A percentile compares a stretch with the other conserved stretches of the same genome.
Evolutionary conservation across 1,284 basidiomycete genomes (phyloP).

Genomic region (Boletus smithii): DNA sequence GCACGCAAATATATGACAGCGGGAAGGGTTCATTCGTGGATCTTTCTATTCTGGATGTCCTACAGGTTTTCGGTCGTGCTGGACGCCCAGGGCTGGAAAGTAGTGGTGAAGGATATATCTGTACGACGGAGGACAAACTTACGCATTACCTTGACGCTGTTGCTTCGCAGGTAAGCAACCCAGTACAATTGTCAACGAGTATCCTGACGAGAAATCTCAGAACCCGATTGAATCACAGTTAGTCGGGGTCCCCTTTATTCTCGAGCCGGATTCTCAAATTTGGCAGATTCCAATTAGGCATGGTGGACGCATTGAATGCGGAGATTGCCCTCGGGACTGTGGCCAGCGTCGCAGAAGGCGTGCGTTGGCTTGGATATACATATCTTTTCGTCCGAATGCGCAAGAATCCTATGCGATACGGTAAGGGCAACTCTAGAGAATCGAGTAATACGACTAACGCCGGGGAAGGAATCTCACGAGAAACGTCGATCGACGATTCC

Average conservation of each 20-base stretch:
- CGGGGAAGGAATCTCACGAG: slow-evolving; percentile 69
- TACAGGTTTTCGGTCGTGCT: slow-evolving; percentile 97
- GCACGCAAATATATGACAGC: slow-evolving; percentile 95
- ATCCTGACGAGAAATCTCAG: slow-evolving; percentile 35
- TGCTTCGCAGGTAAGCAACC: slow-evolving; percentile 68
- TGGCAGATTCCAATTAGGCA: slow-evolving; percentile 76
- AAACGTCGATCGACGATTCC: slow-evolving; percentile 74
- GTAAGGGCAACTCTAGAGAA: slow-evolving; percentile 39
- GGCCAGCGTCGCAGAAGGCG: slow-evolving; percentile 80
- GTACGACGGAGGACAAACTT: slow-evolving; percentile 91
- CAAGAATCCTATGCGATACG: slow-evolving; percentile 90
- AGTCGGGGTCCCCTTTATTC: slow-evolving; percentile 21
- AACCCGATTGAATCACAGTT: slow-evolving; percentile 97
- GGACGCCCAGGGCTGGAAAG: slow-evolving; percentile 95
- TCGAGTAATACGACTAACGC: neutral
- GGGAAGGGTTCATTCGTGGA: slow-evolving; percentile 88
- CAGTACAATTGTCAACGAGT: neutral
- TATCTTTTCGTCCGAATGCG: slow-evolving; percentile 96
- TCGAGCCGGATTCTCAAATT: slow-evolving; percentile 14
- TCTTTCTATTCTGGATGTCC: slow-evolving; percentile 91
- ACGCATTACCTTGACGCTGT: slow-evolving; percentile 90
- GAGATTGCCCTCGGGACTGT: slow-evolving; percentile 97
- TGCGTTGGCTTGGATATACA: slow-evolving; percentile 96
- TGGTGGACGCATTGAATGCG: slow-evolving; percentile 92
- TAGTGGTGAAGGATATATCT: slow-evolving; percentile 96